Evolutionary conservation across 768 basidiomycete genomes (phyloP), one percentile per base, ranked within the genome.

Genomic region (Boletus reticulatus): DNA sequence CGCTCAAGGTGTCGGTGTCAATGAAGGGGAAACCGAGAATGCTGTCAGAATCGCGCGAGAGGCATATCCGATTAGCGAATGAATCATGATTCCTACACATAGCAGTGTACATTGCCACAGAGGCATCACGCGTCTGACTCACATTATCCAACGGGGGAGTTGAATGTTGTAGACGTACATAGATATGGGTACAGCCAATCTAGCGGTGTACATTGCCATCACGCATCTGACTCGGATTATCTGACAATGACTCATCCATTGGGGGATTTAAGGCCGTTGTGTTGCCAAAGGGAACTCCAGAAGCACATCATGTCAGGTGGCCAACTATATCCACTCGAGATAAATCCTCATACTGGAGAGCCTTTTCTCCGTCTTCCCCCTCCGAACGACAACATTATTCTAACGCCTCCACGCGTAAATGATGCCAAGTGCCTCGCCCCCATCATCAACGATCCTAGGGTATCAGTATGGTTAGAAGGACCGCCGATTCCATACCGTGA

Each of bases 1-100:
- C 52, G 89, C 89, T 2, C 93, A 95, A 66, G 97, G 97, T 24
- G 85, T 96, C 13, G 97, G 97, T 31, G 73, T 77, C 4, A 79
- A 91, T 57, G 70, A 79, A 1, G 72, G 72, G 24, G 86, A 81
- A 71, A 73, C 93, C 3, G 73, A 79, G 16, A 90, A 89, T 56
- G 94, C 91, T 1, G 62, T 93, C 20, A 67, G 63, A 52, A 76
- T 77, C 22, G 92, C 90, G 4, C 73, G 74, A 57, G 66, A 74
- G 48, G 79, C 62, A 39, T 79, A 72, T 60, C 61, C 48, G 29
- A 45, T 55, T 36, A 41, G 50, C 19, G 64, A 70, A 46, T 67
- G 49, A 65, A 44, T 32, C 27, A 22, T 22, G 22, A 22, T 22
- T 22, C 17, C 38, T n/a, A n/a, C n/a, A n/a, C n/a, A n/a, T n/a